A percentile compares a stretch with the other conserved stretches of the same genome.
These are phyloP conservation scores for Pichia membranifaciens DNA, from an alignment of 805 yeast genomes.

Conservation along the genomic window DNA sequence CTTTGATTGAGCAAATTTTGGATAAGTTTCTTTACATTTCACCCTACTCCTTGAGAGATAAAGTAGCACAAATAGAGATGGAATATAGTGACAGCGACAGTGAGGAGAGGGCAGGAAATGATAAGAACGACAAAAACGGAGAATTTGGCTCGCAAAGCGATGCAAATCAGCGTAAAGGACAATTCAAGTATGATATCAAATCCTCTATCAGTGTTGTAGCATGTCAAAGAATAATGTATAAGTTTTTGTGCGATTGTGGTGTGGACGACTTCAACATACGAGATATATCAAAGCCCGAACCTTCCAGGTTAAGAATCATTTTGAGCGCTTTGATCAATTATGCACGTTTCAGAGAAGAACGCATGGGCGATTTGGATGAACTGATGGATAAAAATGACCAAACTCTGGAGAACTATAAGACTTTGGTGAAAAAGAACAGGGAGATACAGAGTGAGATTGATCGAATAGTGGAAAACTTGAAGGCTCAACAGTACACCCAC, in stretches of 20 bases:
- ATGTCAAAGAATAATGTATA: slow-evolving; percentile 52
- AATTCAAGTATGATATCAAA: slow-evolving; percentile 15
- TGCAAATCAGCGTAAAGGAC: slow-evolving; percentile 11
- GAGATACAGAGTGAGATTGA: slow-evolving; percentile 29
- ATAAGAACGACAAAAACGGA: not conserved
- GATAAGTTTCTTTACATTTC: slow-evolving; percentile 31
- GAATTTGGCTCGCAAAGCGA: not conserved
- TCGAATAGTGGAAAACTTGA: slow-evolving; percentile 16
- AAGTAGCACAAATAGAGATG: slow-evolving; percentile 21
- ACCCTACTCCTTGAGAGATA: slow-evolving; percentile 25
- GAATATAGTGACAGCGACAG: slow-evolving; percentile 15
- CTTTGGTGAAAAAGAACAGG: slow-evolving; percentile 37
- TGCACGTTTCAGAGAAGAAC: slow-evolving; percentile 78
- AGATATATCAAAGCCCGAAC: slow-evolving; percentile 78
- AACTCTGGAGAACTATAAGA: slow-evolving; percentile 40
- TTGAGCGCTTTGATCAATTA: slow-evolving; percentile 81
- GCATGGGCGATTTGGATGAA: slow-evolving; percentile 62
- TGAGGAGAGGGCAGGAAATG: not conserved
- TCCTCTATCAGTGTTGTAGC: slow-evolving; percentile 47
- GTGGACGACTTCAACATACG: slow-evolving; percentile 67
- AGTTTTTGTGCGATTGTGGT: slow-evolving; percentile 67
- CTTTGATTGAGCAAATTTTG: slow-evolving; percentile 31
- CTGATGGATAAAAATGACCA: slow-evolving; percentile 50
- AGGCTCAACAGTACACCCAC: slow-evolving; percentile 29
- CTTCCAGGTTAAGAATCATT: slow-evolving; percentile 53